Conservation (phyloP, 2,329 filamentous ascomycete genomes). For the Pochonia chlamydosporia region DNA sequence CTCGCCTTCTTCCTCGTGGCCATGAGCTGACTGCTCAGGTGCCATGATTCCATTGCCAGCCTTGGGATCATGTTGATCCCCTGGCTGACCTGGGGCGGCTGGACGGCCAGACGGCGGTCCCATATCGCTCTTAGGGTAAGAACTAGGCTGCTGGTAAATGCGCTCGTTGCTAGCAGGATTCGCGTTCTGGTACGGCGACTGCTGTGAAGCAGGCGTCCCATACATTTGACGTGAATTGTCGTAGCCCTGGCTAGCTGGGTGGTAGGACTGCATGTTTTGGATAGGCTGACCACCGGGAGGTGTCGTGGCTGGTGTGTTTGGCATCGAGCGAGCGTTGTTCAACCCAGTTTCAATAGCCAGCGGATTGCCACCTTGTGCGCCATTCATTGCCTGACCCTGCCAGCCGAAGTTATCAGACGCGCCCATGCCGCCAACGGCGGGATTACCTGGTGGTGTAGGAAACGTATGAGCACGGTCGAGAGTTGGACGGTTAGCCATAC, state of each 20-base stretch:
- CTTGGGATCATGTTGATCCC: constrained; percentile 59
- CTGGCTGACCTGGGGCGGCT: constrained; percentile 49
- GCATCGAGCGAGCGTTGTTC: constrained; percentile 77
- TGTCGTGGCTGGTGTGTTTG: constrained; percentile 84
- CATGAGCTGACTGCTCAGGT: constrained; percentile 40
- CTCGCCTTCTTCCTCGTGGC: constrained; percentile 63
- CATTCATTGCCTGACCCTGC: constrained; percentile 57
- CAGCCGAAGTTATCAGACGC: constrained; percentile 77
- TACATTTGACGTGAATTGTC: constrained; percentile 77
- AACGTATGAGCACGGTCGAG: constrained; percentile 88
- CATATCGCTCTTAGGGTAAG: constrained; percentile 84
- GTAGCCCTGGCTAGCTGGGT: constrained; percentile 61
- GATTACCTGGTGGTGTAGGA: constrained; percentile 86
- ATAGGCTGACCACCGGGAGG: constrained; percentile 68
- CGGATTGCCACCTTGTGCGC: constrained; percentile 58
- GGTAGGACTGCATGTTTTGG: constrained; percentile 75
- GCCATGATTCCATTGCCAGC: constrained; percentile 62
- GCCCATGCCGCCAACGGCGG: constrained; percentile 71
- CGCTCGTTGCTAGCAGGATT: constrained; percentile 54
- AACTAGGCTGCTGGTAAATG: constrained; percentile 61
- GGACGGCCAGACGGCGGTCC: constrained; percentile 67
- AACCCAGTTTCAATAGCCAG: constrained; percentile 76
- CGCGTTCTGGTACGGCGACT: constrained; percentile 64
- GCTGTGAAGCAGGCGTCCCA: constrained; percentile 61
- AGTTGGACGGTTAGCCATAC: constrained; percentile 62